Conservation (phyloP, 306 rosid species). For the Crotalaria pallida region DNA sequence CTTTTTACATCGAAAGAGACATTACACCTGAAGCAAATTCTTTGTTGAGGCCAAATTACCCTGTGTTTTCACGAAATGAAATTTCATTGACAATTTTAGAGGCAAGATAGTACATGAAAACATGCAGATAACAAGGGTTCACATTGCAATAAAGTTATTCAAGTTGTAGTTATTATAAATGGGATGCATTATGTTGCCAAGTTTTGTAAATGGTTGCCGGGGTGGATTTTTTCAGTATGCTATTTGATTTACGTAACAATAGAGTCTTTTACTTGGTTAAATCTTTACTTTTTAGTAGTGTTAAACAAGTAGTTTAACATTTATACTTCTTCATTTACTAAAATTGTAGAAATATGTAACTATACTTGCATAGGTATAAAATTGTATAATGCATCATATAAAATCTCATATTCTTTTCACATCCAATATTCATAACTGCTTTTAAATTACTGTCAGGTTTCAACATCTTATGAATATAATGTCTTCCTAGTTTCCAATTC, state of each 20-base stretch:
- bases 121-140: not conserved
- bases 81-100: not conserved
- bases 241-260: not conserved
- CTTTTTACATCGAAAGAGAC: not conserved
- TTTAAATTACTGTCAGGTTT: too few species aligned
- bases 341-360: not conserved
- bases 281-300: not conserved
- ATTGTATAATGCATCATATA: not conserved
- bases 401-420: not conserved
- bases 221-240: not conserved
- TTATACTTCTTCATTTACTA: not conserved
- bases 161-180: too few species aligned
- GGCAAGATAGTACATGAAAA: not conserved
- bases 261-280: too few species aligned
- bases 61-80: not conserved
- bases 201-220: not conserved
- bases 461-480: not conserved
- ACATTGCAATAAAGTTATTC: not conserved
- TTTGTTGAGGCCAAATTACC: not conserved
- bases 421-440: too few species aligned
- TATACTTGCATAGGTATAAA: not conserved
- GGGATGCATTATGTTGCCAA: too few species aligned
- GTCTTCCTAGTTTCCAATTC: not conserved
- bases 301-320: too few species aligned
- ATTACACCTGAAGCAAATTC: not conserved